Percentiles rank a stretch among this genome's conserved stretches.
These are phyloP conservation scores for Solanum clarkiae DNA, from an alignment of 257 asterid genomes.

Conservation along the genomic window DNA sequence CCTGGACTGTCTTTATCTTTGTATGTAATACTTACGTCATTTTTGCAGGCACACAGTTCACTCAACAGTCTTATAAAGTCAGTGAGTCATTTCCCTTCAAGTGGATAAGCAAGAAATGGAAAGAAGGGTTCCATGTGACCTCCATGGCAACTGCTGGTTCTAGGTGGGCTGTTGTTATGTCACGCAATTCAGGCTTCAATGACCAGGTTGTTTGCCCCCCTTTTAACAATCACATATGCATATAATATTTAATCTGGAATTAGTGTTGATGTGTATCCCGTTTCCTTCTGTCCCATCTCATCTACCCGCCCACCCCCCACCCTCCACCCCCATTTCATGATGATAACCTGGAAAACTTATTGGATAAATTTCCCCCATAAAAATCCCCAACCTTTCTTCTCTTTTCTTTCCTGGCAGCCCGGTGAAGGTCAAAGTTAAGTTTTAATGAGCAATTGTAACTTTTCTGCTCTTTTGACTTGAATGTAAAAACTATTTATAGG, in stretches of 20 bases:
- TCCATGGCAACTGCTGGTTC: constrained; percentile 42
- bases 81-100: constrained; percentile 42
- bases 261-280: neutral
- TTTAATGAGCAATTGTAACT: neutral
- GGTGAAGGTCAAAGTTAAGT: neutral
- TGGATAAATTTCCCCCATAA: neutral
- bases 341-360: neutral
- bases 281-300: neutral
- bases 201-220: constrained; percentile 18
- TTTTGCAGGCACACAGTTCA: constrained; percentile 24
- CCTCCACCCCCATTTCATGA: neutral
- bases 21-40: neutral
- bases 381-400: neutral
- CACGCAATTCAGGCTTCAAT: constrained; percentile 32
- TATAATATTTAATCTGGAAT: neutral
- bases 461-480: neutral
- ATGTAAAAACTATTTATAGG: neutral
- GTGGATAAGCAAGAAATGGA: constrained; percentile 46
- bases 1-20: neutral
- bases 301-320: neutral
- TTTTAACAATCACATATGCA: neutral
- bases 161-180: constrained; percentile 43
- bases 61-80: constrained; percentile 34
- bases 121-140: constrained; percentile 38
- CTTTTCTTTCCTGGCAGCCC: neutral